Evolutionary conservation across 495 filamentous ascomycete species (phyloP).

Genomic region (Penicillium ucsense): DNA sequence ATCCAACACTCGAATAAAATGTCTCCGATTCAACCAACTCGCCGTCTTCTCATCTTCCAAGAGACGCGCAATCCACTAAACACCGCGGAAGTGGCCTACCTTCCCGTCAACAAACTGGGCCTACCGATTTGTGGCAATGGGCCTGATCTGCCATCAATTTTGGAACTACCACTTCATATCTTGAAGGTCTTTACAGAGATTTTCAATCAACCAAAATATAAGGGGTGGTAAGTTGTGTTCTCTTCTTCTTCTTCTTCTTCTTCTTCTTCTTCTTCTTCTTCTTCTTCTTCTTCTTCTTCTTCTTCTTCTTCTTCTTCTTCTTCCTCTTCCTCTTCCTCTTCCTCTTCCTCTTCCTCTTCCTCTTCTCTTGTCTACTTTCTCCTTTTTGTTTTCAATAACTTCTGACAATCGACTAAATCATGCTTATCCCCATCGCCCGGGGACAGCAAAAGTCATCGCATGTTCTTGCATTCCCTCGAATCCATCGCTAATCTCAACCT

Average conservation of each 20-base stretch:
- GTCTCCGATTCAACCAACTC: slow-evolving; percentile 1
- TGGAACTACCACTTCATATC: slow-evolving; percentile 30
- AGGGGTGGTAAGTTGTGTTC: slow-evolving; percentile 30
- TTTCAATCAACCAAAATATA: slow-evolving; percentile 37
- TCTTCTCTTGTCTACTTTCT: not conserved
- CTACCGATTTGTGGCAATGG: slow-evolving; percentile 31
- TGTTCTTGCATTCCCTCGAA: not conserved
- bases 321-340: no score
- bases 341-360: not conserved
- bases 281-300: no score
- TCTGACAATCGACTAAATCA: no score
- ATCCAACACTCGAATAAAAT: not conserved
- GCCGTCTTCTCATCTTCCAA: slow-evolving; percentile 32
- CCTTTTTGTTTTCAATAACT: not conserved
- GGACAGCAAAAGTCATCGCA: no score
- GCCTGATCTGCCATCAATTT: slow-evolving; percentile 28
- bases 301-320: no score
- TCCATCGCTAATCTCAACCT: not conserved
- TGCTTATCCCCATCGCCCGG: no score
- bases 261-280: no score
- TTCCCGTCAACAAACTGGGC: slow-evolving; percentile 35
- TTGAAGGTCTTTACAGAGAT: slow-evolving; percentile 35
- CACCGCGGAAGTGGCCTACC: slow-evolving; percentile 22
- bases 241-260: no score
- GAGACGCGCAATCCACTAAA: slow-evolving; percentile 25